Percentiles rank a stretch among this genome's conserved stretches.
These are phyloP conservation scores for Xylaria telfairii DNA, from an alignment of 495 filamentous ascomycete species.

Conservation along the genomic window DNA sequence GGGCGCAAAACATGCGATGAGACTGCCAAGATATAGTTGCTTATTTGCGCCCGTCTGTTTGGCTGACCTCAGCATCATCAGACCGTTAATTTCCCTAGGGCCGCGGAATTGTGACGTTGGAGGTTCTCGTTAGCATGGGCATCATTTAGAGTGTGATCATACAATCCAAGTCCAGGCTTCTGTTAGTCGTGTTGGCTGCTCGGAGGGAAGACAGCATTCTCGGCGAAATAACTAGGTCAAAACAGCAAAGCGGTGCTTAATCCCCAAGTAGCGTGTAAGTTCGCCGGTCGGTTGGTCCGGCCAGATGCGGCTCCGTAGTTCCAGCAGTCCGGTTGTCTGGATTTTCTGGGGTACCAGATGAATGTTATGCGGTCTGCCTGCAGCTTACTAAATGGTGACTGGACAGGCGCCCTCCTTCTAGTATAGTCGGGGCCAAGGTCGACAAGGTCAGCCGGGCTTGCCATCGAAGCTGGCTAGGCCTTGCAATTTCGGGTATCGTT, in stretches of 20 bases:
- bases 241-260: not conserved
- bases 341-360: not conserved
- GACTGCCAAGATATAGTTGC: not conserved
- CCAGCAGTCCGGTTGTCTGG: not conserved
- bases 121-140: not conserved
- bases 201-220: not conserved
- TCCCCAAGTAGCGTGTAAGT: not conserved
- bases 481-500: slow-evolving; percentile 4
- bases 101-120: not conserved
- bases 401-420: not conserved
- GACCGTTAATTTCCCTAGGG: slow-evolving; percentile 1
- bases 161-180: too few species aligned
- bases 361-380: not conserved
- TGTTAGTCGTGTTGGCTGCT: not conserved
- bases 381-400: not conserved
- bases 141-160: not conserved
- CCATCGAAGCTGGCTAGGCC: not conserved
- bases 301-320: not conserved
- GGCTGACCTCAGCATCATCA: slow-evolving; percentile 14
- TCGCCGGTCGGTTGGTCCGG: too few species aligned
- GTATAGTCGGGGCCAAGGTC: slow-evolving; percentile 2
- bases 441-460: not conserved
- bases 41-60: not conserved
- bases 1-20: not conserved
- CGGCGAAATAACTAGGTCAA: not conserved